A percentile compares a stretch with the other conserved stretches of the same genome.
phyloP scores from a whole-genome alignment of 2,329 filamentous ascomycete genomes.

The Berkeleyomyces basicola region DNA sequence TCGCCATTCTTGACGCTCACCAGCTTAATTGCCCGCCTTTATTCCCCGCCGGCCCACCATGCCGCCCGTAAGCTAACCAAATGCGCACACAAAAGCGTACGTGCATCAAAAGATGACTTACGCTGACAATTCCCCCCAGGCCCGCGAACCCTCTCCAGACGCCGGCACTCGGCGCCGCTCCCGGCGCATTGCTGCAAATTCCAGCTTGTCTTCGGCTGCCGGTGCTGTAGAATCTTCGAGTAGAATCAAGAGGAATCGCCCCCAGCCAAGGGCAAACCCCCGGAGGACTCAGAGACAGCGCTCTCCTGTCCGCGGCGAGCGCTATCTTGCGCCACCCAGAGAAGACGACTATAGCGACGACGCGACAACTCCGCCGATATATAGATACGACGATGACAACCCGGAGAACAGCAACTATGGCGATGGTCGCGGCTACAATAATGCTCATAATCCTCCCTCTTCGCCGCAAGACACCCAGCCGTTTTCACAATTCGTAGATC shows the following conservation, averaged over 20 bases:
- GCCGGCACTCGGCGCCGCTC: constrained; percentile 7
- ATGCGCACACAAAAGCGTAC: constrained; percentile 1
- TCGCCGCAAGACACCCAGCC: constrained; percentile 8
- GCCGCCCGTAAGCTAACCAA: too few relatives aligned
- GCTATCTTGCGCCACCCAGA: background rate
- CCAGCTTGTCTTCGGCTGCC: background rate
- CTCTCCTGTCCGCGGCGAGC: background rate
- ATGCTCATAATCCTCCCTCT: background rate
- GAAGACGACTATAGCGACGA: background rate
- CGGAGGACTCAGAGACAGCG: background rate
- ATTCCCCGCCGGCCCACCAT: too few relatives aligned
- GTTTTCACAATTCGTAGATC: constrained; percentile 5
- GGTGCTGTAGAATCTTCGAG: background rate
- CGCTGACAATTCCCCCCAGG: background rate
- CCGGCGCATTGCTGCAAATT: background rate
- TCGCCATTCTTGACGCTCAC: too few relatives aligned
- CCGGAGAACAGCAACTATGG: constrained; percentile 1
- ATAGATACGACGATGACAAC: background rate
- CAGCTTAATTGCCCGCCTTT: too few relatives aligned
- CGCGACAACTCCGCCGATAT: background rate
- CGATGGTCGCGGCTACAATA: constrained; percentile 2
- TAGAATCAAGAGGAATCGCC: background rate
- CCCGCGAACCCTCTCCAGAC: background rate
- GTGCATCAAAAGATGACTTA: background rate
- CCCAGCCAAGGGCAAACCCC: background rate